A percentile compares a stretch with the other conserved stretches of the same genome.
phyloP scores from a whole-genome alignment of 2,329 filamentous ascomycete genomes.

The Fusarium longipes region DNA sequence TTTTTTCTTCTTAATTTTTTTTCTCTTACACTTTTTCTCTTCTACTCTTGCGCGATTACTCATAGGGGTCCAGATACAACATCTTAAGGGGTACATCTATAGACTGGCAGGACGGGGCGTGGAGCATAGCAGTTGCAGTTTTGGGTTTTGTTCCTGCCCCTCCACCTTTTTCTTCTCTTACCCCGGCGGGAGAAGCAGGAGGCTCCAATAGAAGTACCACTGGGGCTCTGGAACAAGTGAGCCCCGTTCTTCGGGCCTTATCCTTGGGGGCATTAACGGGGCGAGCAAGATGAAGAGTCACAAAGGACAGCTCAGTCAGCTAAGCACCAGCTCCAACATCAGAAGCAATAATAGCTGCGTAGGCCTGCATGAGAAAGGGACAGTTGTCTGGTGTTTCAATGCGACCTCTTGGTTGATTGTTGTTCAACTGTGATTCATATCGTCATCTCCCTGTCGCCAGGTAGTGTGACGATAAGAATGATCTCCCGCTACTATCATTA shows the following conservation, averaged over 20 bases:
- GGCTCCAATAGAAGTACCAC: constrained; percentile 39
- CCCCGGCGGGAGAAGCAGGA: constrained; percentile 48
- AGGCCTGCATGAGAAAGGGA: constrained; percentile 7
- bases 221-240: constrained; percentile 42
- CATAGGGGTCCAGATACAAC: constrained; percentile 9
- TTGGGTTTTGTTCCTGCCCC: constrained; percentile 35
- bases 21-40: background rate
- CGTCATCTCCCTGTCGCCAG: constrained; percentile 4
- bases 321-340: constrained; percentile 4
- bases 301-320: constrained; percentile 29
- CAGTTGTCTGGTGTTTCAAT: constrained; percentile 24
- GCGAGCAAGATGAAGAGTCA: constrained; percentile 37
- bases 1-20: background rate
- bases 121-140: constrained; percentile 27
- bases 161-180: constrained; percentile 41
- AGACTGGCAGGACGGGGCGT: constrained; percentile 33
- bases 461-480: constrained; percentile 33
- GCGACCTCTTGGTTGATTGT: background rate
- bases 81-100: constrained; percentile 17
- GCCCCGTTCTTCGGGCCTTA: constrained; percentile 42
- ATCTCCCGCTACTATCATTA: constrained; percentile 30
- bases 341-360: background rate
- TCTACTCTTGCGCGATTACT: constrained; percentile 9
- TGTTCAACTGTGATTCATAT: background rate
- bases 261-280: constrained; percentile 37